Evolutionary conservation across 1,284 basidiomycete species (phyloP).

Genomic region (Ustilago lituana): DNA sequence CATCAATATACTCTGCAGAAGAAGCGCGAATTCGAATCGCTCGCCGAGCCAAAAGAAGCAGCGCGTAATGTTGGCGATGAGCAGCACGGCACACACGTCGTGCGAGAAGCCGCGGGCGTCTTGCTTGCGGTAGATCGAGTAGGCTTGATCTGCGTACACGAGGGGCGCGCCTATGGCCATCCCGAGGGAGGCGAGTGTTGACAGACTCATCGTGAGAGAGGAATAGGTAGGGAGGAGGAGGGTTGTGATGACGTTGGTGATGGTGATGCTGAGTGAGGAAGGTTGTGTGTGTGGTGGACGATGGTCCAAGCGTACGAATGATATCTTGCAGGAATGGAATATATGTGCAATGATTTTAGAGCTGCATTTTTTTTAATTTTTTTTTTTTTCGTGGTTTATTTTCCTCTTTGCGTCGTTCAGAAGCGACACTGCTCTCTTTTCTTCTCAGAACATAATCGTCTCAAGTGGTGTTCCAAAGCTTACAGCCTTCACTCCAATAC

Average conservation of each 20-base stretch:
- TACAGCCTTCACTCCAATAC: too few relatives aligned
- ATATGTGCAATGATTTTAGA: too few relatives aligned
- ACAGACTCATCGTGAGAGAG: conserved; percentile 26
- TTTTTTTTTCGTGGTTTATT: not conserved
- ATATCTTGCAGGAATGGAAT: too few relatives aligned
- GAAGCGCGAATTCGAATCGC: conserved; percentile 78
- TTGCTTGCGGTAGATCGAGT: conserved; percentile 57
- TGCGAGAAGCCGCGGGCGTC: conserved; percentile 82
- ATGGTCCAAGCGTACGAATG: too few relatives aligned
- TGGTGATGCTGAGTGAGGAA: too few relatives aligned
- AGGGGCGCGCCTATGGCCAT: conserved; percentile 60
- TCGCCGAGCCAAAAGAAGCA: conserved; percentile 79
- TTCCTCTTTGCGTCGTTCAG: too few relatives aligned
- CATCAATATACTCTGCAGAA: conserved; percentile 65
- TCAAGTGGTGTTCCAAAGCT: too few relatives aligned
- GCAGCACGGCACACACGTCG: conserved; percentile 58
- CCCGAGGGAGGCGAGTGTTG: conserved; percentile 33
- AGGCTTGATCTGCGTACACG: conserved; percentile 59
- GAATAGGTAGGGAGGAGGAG: not conserved
- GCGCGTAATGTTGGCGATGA: conserved; percentile 59
- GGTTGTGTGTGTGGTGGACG: not conserved
- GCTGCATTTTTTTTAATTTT: not conserved
- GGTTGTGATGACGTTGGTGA: not conserved
- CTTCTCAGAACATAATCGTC: too few relatives aligned
- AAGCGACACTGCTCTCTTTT: too few relatives aligned